Percentiles rank a stretch among this genome's conserved stretches.
Conservation (phyloP, 805 yeast genomes). For the Kluyveromyces aestuarii region DNA sequence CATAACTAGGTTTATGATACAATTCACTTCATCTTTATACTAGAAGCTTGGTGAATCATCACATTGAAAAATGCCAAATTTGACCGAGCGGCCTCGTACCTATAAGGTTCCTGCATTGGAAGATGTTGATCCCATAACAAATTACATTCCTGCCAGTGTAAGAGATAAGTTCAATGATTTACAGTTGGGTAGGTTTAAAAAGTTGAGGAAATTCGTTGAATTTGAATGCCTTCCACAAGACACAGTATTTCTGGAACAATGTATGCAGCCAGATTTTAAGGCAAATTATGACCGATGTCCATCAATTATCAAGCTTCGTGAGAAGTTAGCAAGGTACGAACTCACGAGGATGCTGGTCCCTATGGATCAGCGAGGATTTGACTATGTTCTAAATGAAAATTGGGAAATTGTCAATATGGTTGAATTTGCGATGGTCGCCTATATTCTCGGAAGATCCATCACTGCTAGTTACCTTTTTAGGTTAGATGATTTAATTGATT, state of each 20-base stretch:
- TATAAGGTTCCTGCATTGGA: slow-evolving; percentile 4
- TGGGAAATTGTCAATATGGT: slow-evolving; percentile 6
- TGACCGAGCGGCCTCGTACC: slow-evolving; percentile 3
- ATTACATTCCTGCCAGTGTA: slow-evolving; percentile 29
- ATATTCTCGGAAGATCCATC: slow-evolving; percentile 45
- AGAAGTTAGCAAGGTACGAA: slow-evolving; percentile 42
- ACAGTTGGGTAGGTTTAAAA: slow-evolving; percentile 27
- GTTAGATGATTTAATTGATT: slow-evolving; percentile 2
- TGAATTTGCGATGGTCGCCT: slow-evolving; percentile 60
- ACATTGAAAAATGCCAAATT: slow-evolving; percentile 1
- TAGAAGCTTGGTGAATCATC: background rate
- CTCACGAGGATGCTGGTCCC: slow-evolving; percentile 55
- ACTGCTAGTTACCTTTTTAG: slow-evolving; percentile 44
- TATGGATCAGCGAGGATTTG: slow-evolving; percentile 30
- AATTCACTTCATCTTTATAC: too few species aligned
- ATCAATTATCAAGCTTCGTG: slow-evolving; percentile 42
- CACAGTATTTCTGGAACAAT: slow-evolving; percentile 33
- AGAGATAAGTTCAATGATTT: slow-evolving; percentile 27
- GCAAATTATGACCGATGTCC: slow-evolving; percentile 43
- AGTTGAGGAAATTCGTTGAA: slow-evolving; percentile 43
- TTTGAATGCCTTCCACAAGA: slow-evolving; percentile 51
- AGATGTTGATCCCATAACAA: slow-evolving; percentile 5
- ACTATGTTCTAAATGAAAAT: background rate
- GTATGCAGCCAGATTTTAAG: slow-evolving; percentile 30
- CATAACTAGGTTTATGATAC: too few species aligned